These are phyloP conservation scores for Boletus sp. DNA, from an alignment of 768 basidiomycete genomes.

Conservation along the genomic window DNA sequence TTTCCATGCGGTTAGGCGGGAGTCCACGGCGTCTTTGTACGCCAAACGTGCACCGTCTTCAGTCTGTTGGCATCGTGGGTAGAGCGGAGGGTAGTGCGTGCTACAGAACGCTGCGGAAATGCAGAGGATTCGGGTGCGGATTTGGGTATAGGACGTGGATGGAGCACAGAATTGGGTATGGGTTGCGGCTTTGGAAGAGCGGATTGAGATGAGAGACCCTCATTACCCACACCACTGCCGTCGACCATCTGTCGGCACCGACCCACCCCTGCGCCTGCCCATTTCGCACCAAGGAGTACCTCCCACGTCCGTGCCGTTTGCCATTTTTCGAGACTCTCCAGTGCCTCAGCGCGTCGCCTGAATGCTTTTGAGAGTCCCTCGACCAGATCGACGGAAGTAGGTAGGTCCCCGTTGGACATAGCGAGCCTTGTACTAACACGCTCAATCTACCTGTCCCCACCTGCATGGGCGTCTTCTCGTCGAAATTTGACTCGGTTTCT, in stretches of 20 bases:
- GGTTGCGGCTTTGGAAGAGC: background rate
- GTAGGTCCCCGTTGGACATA: conserved; percentile 21
- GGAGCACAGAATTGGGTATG: background rate
- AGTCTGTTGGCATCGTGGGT: too few species aligned
- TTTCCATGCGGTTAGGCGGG: too few species aligned
- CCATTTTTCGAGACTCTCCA: conserved; percentile 59
- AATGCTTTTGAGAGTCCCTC: conserved; percentile 84
- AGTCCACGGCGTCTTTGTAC: too few species aligned
- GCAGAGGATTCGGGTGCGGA: background rate
- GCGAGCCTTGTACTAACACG: too few species aligned
- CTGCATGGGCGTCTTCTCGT: too few species aligned
- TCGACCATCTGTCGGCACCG: conserved; percentile 28
- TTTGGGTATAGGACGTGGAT: too few species aligned
- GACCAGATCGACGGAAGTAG: conserved; percentile 41
- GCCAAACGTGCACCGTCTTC: too few species aligned
- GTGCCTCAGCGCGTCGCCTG: conserved; percentile 78
- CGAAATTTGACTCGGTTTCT: too few species aligned
- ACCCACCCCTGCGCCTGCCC: too few species aligned
- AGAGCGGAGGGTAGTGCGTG: conserved; percentile 40
- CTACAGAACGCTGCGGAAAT: conserved; percentile 38
- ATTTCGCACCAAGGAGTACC: too few species aligned
- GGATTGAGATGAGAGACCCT: conserved; percentile 23
- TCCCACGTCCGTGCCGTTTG: conserved; percentile 42
- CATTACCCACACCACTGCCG: too few species aligned
- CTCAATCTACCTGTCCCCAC: too few species aligned